Evolutionary conservation across 495 filamentous ascomycete species (phyloP).

Genomic region (Evernia prunastri): DNA sequence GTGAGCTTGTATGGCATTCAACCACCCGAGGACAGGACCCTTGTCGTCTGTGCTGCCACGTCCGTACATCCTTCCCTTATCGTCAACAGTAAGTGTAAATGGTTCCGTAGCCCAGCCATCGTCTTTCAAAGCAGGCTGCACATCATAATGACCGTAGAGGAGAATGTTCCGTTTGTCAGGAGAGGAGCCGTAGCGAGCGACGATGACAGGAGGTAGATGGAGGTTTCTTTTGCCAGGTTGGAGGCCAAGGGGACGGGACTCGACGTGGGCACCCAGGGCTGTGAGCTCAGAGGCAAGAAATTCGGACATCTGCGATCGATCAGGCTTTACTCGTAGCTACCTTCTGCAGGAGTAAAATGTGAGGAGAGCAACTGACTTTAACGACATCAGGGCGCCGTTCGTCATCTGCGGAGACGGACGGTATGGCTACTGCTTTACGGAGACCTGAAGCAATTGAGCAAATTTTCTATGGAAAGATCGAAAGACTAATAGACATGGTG

Average conservation of each 20-base stretch:
- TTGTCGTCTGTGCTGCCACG: constrained; percentile 97
- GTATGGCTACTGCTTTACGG: constrained; percentile 87
- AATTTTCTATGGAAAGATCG: constrained; percentile 4
- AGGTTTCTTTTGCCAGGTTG: constrained; percentile 86
- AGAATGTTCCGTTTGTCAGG: constrained; percentile 88
- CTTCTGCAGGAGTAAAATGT: not conserved
- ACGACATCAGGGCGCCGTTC: constrained; percentile 83
- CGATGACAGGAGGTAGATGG: constrained; percentile 83
- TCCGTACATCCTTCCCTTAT: constrained; percentile 89
- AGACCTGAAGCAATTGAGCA: constrained; percentile 45
- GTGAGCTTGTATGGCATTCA: constrained; percentile 97
- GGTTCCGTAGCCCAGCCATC: constrained; percentile 97
- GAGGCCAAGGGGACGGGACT: constrained; percentile 76
- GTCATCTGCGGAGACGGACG: constrained; percentile 88
- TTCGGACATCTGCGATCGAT: constrained; percentile 66
- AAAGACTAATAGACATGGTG: not conserved
- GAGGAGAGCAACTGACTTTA: constrained; percentile 38
- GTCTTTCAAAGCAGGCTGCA: constrained; percentile 86
- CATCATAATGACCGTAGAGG: constrained; percentile 98
- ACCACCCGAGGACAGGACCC: constrained; percentile 93
- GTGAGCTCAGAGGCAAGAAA: constrained; percentile 79
- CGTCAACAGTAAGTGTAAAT: constrained; percentile 81
- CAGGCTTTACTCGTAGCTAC: constrained; percentile 7
- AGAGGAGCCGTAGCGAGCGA: constrained; percentile 86
- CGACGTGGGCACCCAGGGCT: constrained; percentile 75